Conservation (phyloP, 306 rosid genomes). For the Hippophae gyantsensis region DNA sequence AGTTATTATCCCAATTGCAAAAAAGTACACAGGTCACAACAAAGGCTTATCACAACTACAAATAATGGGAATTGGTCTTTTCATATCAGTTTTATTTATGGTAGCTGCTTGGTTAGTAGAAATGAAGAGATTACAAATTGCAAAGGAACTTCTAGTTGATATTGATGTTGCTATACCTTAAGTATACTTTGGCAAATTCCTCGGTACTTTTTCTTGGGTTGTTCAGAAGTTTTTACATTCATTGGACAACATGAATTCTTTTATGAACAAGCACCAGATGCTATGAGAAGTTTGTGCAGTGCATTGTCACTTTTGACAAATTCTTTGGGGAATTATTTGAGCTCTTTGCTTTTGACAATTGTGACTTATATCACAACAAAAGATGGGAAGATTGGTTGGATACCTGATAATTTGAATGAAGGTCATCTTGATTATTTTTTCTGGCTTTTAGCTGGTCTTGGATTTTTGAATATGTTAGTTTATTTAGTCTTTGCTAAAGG, state of each 20-base stretch:
- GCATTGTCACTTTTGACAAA: conserved; percentile 22
- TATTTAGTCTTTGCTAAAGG: conserved; percentile 19
- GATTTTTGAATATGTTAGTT: conserved; percentile 22
- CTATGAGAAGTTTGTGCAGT: conserved; percentile 25
- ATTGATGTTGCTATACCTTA: conserved; percentile 15
- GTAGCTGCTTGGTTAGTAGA: conserved; percentile 25
- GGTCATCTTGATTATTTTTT: conserved; percentile 34
- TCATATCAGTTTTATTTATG: conserved; percentile 16
- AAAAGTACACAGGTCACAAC: conserved; percentile 11
- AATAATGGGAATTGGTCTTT: conserved; percentile 25
- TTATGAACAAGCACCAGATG: conserved; percentile 23
- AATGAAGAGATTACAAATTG: conserved; percentile 17
- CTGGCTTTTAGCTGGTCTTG: conserved; percentile 26
- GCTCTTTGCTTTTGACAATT: conserved; percentile 17
- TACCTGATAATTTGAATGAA: conserved; percentile 27
- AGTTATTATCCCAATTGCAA: conserved; percentile 20
- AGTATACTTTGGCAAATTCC: conserved; percentile 30
- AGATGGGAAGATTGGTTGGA: conserved; percentile 19
- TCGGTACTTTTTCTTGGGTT: conserved; percentile 20
- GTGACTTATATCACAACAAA: conserved; percentile 12
- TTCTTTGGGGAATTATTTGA: conserved; percentile 24
- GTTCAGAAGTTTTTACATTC: conserved; percentile 22
- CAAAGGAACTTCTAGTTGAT: conserved; percentile 9
- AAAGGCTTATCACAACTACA: conserved; percentile 26
- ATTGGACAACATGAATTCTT: conserved; percentile 24